These are phyloP conservation scores for Cephalotrichum gorgonifer DNA, from an alignment of 2,329 filamentous ascomycete genomes.

Conservation along the genomic window DNA sequence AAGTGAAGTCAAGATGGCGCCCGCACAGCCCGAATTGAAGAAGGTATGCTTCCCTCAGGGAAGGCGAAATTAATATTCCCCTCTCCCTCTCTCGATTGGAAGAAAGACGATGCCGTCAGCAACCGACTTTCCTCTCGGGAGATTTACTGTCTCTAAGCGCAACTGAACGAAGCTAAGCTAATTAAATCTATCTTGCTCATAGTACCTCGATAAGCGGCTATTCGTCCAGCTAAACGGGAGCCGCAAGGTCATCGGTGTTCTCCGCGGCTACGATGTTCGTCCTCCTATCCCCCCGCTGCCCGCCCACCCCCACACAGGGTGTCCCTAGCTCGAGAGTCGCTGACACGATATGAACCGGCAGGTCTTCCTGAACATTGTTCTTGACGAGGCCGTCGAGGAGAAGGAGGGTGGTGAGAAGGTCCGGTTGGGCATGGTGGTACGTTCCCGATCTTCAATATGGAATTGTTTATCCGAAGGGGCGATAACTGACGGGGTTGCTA, in stretches of 20 bases:
- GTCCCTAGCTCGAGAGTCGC: constrained; percentile 9
- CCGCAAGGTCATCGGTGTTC: constrained; percentile 88
- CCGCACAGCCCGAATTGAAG: constrained; percentile 97
- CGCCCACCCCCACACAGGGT: no score
- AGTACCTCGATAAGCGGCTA: constrained; percentile 99
- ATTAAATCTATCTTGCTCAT: not conserved
- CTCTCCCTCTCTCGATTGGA: not conserved
- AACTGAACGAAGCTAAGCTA: no score
- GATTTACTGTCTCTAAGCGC: not conserved
- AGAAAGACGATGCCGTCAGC: not conserved
- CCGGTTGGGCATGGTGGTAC: constrained; percentile 82
- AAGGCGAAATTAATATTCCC: not conserved
- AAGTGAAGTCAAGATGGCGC: constrained; percentile 58
- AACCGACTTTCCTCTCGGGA: no score
- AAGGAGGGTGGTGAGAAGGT: constrained; percentile 86
- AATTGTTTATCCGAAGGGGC: no score
- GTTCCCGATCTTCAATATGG: constrained; percentile 19
- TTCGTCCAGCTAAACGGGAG: constrained; percentile 97
- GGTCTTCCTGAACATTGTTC: constrained; percentile 97
- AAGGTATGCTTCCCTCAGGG: constrained; percentile 51
- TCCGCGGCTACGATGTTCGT: constrained; percentile 91
- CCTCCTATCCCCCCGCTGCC: not conserved
- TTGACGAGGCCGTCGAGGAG: constrained; percentile 94
- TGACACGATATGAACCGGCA: constrained; percentile 24
- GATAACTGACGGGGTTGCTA: constrained; percentile 18